Evolutionary conservation across 2,329 filamentous ascomycete genomes (phyloP), one percentile per base, ranked within the genome.

Genomic region (Scedosporium apiospermum): DNA sequence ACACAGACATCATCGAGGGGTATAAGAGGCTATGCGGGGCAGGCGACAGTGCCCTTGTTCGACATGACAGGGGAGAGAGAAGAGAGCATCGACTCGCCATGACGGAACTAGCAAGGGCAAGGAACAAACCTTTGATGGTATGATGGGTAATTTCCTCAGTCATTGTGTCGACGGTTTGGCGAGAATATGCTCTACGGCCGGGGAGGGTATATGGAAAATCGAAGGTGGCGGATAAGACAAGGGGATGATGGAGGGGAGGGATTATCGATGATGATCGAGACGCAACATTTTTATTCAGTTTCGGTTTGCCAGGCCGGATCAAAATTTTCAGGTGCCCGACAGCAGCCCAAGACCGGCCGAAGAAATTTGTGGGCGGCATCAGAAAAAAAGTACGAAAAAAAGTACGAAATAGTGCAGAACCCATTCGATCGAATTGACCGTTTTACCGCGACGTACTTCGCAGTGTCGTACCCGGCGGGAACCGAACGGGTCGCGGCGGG

Each of bases 101-200:
- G 23, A 23, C n/a, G 23, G 23, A 60, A 23, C 41, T n/a, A 30
- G 41, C 4, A n/a, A n/a, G 26, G 57, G 14, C 49, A 26, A 10
- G n/a, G 4, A 62, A 78, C 79, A 65, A 77, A 84, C 82, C 81
- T 75, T 84, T 76, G 75, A 84, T 84, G 71, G 82, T 85, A 69
- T 74, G 73, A 76, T 85, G 82, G 64, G 76, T 77, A 69, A 83
- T 81, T 68, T 84, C 82, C 67, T 62, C 64, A 62, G 60, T 18
- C 60, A 61, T 61, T 7, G 49, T 27, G 30, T 57, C 44, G 26
- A 30, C 34, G n/a, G 18, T 57, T 21, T 63, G 16, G 18, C 49
- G 10, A 42, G 60, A 55, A 23, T 55, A 55, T 14, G 51, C 51
- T 55, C 51, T 55, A 6, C 51, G 12, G 51, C 23, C 5, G 21